phyloP scores from a whole-genome alignment of 2,329 filamentous ascomycete species.

The Juglanconis juglandina region DNA sequence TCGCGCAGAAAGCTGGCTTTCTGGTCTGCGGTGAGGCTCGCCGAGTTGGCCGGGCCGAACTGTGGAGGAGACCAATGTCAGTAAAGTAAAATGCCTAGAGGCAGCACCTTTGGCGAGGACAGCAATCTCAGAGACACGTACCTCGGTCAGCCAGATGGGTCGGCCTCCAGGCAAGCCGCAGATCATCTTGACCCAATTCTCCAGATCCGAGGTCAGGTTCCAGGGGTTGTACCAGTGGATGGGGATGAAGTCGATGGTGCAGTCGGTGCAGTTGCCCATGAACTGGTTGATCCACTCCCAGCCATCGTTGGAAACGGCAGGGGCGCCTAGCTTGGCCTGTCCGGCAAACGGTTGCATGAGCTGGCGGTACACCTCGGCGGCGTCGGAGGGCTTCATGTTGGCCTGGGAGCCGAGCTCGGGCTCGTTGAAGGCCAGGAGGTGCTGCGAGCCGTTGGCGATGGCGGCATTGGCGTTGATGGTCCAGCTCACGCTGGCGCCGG shows the following conservation, averaged over 20 bases:
- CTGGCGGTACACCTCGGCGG: slow-evolving; percentile 35
- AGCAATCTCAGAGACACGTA: not conserved
- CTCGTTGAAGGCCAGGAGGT: slow-evolving; percentile 26
- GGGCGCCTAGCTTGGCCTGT: slow-evolving; percentile 42
- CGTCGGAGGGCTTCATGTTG: slow-evolving; percentile 28
- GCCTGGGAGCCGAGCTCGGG: slow-evolving; percentile 22
- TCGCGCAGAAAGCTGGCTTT: slow-evolving; percentile 33
- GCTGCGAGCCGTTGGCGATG: slow-evolving; percentile 17
- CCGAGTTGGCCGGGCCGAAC: not conserved
- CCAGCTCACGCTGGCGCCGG: slow-evolving; percentile 20
- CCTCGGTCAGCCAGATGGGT: slow-evolving; percentile 45
- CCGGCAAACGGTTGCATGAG: slow-evolving; percentile 43
- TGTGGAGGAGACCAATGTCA: not conserved
- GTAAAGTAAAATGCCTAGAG: not conserved
- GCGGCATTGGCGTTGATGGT: slow-evolving; percentile 9
- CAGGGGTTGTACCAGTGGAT: slow-evolving; percentile 46
- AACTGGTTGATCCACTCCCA: slow-evolving; percentile 43
- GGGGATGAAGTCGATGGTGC: slow-evolving; percentile 42
- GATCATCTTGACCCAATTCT: slow-evolving; percentile 38
- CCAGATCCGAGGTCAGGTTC: slow-evolving; percentile 36
- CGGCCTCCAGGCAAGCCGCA: slow-evolving; percentile 32
- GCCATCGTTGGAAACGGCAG: slow-evolving; percentile 45
- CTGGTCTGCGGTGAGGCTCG: slow-evolving; percentile 23
- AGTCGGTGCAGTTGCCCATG: slow-evolving; percentile 36
- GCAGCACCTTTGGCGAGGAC: no score